A percentile compares a stretch with the other conserved stretches of the same genome.
Conservation (phyloP, 192 early-diverging fungal genomes). For the Backusella macrospora region DNA sequence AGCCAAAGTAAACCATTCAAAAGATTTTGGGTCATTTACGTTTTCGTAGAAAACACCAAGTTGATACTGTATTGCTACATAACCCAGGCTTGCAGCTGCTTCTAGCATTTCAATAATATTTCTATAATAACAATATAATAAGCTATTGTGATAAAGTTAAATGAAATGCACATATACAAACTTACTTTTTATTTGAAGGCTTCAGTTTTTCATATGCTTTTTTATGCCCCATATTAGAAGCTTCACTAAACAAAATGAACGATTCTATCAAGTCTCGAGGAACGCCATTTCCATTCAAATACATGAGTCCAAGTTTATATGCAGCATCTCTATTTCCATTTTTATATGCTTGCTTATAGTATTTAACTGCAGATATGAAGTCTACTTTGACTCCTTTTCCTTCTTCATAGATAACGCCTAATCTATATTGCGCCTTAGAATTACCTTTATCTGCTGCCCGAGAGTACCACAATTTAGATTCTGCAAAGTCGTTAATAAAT, state of each 20-base stretch:
- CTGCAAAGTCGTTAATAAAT: background rate
- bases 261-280: background rate
- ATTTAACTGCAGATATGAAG: conserved; percentile 23
- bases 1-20: background rate
- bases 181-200: background rate
- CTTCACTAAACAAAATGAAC: background rate
- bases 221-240: background rate
- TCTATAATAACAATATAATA: background rate
- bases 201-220: background rate
- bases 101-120: background rate
- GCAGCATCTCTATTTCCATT: conserved; percentile 27
- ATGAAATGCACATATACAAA: background rate
- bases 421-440: conserved; percentile 26
- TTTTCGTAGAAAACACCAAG: background rate
- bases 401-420: conserved; percentile 33
- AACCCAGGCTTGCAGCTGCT: background rate
- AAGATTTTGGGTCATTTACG: background rate
- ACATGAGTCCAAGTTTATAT: background rate
- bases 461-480: conserved; percentile 32
- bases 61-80: background rate
- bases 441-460: conserved; percentile 29
- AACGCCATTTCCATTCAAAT: background rate
- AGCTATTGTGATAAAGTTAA: background rate
- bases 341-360: conserved; percentile 22
- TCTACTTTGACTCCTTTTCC: conserved; percentile 33